A percentile compares a stretch with the other conserved stretches of the same genome.
phyloP scores from a whole-genome alignment of 768 basidiomycete species.

The Suillus americanus region DNA sequence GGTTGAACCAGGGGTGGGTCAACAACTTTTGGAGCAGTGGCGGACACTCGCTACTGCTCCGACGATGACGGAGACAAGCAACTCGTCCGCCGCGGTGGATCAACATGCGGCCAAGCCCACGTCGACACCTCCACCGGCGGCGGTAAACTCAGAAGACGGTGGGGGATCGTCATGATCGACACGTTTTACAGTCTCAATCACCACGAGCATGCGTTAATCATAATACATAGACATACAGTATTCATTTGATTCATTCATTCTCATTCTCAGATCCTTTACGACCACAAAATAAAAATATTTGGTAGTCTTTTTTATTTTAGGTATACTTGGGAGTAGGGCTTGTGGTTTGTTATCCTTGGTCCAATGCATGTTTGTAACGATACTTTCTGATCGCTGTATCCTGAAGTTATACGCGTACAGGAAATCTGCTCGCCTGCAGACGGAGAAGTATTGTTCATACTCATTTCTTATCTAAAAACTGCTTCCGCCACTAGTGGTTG shows the following conservation, averaged over 20 bases:
- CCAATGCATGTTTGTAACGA: not conserved
- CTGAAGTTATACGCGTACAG: not conserved
- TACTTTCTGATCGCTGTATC: not conserved
- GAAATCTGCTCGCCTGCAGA: no score
- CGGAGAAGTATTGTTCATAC: no score
- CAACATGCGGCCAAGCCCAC: slow-evolving; percentile 11
- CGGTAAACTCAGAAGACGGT: not conserved
- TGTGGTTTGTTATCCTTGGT: not conserved
- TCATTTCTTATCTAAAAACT: no score
- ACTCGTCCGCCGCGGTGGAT: not conserved
- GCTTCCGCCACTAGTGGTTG: no score
- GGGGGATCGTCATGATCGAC: slow-evolving; percentile 1
- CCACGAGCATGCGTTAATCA: not conserved
- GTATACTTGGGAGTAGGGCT: slow-evolving; percentile 9
- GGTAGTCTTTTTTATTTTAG: slow-evolving; percentile 36
- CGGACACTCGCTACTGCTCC: slow-evolving; percentile 30
- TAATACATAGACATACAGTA: slow-evolving; percentile 7
- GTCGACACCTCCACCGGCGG: not conserved
- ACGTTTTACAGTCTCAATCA: not conserved
- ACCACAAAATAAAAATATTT: slow-evolving; percentile 39
- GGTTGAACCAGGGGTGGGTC: slow-evolving; percentile 76
- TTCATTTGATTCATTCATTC: slow-evolving; percentile 15
- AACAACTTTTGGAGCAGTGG: slow-evolving; percentile 73
- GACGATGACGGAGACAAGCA: slow-evolving; percentile 2
- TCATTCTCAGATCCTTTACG: slow-evolving; percentile 7